Conservation (phyloP, 2,329 filamentous ascomycete species). For the Fusarium sp. region DNA sequence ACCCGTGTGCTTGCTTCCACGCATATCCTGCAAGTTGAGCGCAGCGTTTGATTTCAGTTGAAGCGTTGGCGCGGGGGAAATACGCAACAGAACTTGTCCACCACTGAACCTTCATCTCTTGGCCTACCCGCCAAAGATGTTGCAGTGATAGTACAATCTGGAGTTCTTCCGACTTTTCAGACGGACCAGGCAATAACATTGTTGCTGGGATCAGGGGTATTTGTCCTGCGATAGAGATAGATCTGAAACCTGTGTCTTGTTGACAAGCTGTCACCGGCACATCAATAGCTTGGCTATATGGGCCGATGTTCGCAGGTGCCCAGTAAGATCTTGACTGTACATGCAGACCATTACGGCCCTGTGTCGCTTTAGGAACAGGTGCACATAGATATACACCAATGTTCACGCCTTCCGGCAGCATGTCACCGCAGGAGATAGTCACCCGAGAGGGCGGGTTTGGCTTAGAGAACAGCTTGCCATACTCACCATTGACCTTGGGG, state of each 20-base stretch:
- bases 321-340: conserved; percentile 96
- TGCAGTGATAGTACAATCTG: conserved; percentile 82
- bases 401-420: conserved; percentile 69
- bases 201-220: conserved; percentile 86
- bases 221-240: conserved; percentile 84
- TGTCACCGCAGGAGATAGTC: conserved; percentile 80
- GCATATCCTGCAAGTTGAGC: conserved; percentile 58
- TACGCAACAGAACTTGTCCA: conserved; percentile 84
- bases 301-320: conserved; percentile 97
- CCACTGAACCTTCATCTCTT: conserved; percentile 76
- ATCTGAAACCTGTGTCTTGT: conserved; percentile 44
- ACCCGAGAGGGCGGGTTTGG: conserved; percentile 89
- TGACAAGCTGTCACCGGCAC: conserved; percentile 50
- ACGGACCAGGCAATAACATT: conserved; percentile 70
- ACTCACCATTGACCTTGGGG: conserved; percentile 77
- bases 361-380: conserved; percentile 46
- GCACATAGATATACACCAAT: conserved; percentile 69
- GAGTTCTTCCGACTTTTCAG: conserved; percentile 58
- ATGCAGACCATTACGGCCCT: conserved; percentile 75
- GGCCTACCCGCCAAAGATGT: conserved; percentile 87
- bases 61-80: conserved; percentile 60
- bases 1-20: conserved; percentile 62
- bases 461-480: conserved; percentile 77
- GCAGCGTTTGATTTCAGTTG: conserved; percentile 48
- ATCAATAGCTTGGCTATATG: conserved; percentile 89